Conservation (phyloP, 768 basidiomycete species). For the Agaricus blazei region DNA sequence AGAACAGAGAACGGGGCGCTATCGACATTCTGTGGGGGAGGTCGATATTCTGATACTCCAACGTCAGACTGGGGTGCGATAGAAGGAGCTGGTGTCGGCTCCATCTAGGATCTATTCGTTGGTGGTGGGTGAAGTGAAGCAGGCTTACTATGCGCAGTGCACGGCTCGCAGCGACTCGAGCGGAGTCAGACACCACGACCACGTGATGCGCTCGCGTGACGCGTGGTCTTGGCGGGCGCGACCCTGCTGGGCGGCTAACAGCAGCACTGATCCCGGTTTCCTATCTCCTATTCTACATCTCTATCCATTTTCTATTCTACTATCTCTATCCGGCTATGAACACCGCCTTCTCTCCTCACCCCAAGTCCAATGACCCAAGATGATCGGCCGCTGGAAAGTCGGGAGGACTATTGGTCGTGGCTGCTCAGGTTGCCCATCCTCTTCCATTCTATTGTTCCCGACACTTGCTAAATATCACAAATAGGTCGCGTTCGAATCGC, state of each 20-base stretch:
- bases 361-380: constrained; percentile 40
- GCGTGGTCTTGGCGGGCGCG: constrained; percentile 31
- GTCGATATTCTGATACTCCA: constrained; percentile 35
- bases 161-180: background rate
- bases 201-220: constrained; percentile 20
- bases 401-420: constrained; percentile 83
- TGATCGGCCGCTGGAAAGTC: constrained; percentile 79
- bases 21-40: constrained; percentile 60
- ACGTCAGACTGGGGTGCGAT: constrained; percentile 29
- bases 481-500: constrained; percentile 88
- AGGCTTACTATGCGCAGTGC: no score
- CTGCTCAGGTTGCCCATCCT: constrained; percentile 53
- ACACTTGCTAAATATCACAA: background rate
- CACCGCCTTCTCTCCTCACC: constrained; percentile 8
- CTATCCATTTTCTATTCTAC: background rate
- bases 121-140: background rate
- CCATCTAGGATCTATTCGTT: constrained; percentile 32
- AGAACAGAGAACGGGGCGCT: constrained; percentile 69
- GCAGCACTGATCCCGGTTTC: background rate
- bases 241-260: background rate
- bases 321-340: constrained; percentile 10
- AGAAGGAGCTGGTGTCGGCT: constrained; percentile 65
- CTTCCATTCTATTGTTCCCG: background rate
- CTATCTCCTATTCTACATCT: background rate
- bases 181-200: constrained; percentile 11